These are phyloP conservation scores for Umbelopsis sp. DNA, from an alignment of 192 early-diverging fungal species.

Conservation along the genomic window DNA sequence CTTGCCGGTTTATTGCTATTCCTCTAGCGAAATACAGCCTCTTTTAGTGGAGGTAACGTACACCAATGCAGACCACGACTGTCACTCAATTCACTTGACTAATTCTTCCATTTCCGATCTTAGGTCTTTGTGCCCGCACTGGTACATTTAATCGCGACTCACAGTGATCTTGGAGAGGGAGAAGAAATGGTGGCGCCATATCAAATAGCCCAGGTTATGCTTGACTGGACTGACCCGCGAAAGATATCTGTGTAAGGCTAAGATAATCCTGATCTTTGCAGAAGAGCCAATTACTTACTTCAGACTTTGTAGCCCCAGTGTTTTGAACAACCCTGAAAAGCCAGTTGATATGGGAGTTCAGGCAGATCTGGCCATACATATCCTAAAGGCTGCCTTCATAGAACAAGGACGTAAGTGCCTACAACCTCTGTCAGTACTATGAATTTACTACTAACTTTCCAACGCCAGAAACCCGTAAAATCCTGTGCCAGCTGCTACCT, in stretches of 20 bases:
- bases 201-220: conserved; percentile 72
- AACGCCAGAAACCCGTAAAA: conserved; percentile 55
- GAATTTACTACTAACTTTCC: not conserved
- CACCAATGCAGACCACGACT: not conserved
- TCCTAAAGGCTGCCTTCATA: conserved; percentile 57
- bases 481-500: conserved; percentile 63
- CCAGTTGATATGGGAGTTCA: conserved; percentile 53
- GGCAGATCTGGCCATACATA: conserved; percentile 62
- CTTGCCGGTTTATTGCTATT: conserved; percentile 82
- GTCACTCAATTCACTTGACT: conserved; percentile 23
- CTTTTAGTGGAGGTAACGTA: conserved; percentile 58
- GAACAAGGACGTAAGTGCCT: conserved; percentile 41
- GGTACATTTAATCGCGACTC: conserved; percentile 34
- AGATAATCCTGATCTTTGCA: conserved; percentile 27
- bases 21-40: conserved; percentile 71
- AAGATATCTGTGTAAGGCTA: conserved; percentile 61
- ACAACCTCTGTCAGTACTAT: not conserved
- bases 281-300: not conserved
- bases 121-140: conserved; percentile 46
- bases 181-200: conserved; percentile 55
- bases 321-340: conserved; percentile 30
- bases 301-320: conserved; percentile 22
- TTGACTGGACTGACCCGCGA: conserved; percentile 80
- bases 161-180: conserved; percentile 38
- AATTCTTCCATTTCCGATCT: conserved; percentile 12